Conservation (phyloP, 805 yeast species). For the Hanseniaspora occidentalis region DNA sequence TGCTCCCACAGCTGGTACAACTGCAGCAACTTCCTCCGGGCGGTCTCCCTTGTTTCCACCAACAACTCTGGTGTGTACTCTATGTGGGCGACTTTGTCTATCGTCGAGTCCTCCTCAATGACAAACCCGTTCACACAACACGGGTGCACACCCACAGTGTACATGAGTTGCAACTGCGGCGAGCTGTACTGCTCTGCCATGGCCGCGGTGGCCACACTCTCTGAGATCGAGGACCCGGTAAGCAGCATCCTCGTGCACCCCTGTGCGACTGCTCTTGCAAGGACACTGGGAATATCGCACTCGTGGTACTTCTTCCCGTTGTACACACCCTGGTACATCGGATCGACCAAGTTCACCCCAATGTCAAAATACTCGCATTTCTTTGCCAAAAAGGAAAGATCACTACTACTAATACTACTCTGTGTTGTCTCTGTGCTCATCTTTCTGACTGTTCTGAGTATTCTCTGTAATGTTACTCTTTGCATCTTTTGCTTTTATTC, state of each 20-base stretch:
- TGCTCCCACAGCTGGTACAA: constrained; percentile 38
- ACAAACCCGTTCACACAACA: constrained; percentile 59
- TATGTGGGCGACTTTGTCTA: neutral
- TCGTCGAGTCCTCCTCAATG: constrained; percentile 1
- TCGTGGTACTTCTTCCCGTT: constrained; percentile 58
- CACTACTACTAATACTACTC: too few species aligned
- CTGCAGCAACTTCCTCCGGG: constrained; percentile 23
- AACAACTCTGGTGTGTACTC: neutral
- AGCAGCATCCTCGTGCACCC: constrained; percentile 61
- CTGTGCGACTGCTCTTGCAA: constrained; percentile 51
- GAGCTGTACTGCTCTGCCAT: constrained; percentile 32
- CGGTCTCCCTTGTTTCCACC: constrained; percentile 7
- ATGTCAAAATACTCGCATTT: constrained; percentile 29
- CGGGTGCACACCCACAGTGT: constrained; percentile 94
- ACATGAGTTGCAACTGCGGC: constrained; percentile 26
- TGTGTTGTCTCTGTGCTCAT: too few species aligned
- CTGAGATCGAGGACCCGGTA: constrained; percentile 71
- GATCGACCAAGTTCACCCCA: constrained; percentile 75
- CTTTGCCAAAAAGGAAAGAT: too few species aligned
- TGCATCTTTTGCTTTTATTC: too few species aligned
- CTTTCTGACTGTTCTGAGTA: too few species aligned
- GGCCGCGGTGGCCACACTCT: constrained; percentile 48
- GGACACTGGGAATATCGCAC: constrained; percentile 49
- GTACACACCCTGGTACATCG: constrained; percentile 76
- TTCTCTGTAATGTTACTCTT: too few species aligned